phyloP scores from a whole-genome alignment of 208 protist genomes.

The Trypanosoma congolense region DNA sequence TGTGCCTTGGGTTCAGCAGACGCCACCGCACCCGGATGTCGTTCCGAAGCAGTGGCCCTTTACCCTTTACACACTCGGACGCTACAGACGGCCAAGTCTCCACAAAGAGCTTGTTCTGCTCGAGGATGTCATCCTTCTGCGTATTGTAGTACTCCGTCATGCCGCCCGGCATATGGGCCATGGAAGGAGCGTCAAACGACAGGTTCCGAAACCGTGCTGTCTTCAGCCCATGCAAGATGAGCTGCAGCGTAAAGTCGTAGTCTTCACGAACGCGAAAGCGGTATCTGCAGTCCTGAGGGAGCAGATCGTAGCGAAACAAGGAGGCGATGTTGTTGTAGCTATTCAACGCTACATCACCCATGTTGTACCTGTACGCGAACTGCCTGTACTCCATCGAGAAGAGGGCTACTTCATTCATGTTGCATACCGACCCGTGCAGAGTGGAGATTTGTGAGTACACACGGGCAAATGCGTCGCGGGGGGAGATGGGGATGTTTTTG shows the following conservation, averaged over 20 bases:
- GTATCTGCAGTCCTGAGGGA: conserved; percentile 46
- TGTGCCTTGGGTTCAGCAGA: conserved; percentile 49
- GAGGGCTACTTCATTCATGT: conserved; percentile 39
- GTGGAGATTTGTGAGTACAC: conserved; percentile 33
- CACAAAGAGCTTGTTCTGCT: conserved; percentile 69
- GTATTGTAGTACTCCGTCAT: conserved; percentile 88
- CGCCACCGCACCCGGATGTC: conserved; percentile 81
- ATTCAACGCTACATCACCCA: conserved; percentile 54
- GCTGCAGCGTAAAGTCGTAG: conserved; percentile 87
- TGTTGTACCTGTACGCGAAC: conserved; percentile 50
- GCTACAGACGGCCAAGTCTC: conserved; percentile 68
- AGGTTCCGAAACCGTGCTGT: conserved; percentile 80
- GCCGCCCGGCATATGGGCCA: conserved; percentile 74
- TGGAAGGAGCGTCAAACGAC: conserved; percentile 75
- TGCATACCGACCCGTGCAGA: conserved; percentile 5
- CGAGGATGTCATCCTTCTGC: conserved; percentile 54
- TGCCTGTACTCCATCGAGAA: conserved; percentile 81
- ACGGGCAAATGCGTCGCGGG: conserved; percentile 51
- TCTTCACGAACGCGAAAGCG: conserved; percentile 84
- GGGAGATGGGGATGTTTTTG: conserved; percentile 46
- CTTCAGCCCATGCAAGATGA: conserved; percentile 68
- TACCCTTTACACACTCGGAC: conserved; percentile 72
- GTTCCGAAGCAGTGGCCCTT: conserved; percentile 42
- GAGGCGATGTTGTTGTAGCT: conserved; percentile 88
- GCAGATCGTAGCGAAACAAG: conserved; percentile 64